Conservation (phyloP, 208 protist species). For the Phytomonas sp. region DNA sequence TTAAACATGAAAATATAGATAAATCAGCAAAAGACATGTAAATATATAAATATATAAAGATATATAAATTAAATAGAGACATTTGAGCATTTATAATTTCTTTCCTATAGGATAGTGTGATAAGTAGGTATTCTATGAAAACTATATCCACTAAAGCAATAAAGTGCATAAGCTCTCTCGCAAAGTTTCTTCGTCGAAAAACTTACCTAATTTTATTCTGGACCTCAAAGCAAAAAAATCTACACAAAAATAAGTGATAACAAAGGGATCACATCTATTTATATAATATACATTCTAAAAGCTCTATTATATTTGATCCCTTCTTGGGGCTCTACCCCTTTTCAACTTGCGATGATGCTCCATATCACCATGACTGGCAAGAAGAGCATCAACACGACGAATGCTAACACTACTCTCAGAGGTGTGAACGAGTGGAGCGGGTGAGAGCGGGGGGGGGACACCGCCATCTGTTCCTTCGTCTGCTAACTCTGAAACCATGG, state of each 20-base stretch:
- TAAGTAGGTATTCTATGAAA: too few species aligned
- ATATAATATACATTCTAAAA: not conserved
- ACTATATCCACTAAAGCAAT: too few species aligned
- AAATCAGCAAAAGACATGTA: not conserved
- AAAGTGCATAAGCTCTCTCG: too few species aligned
- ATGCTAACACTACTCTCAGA: not conserved
- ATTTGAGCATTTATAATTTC: slow-evolving; percentile 1
- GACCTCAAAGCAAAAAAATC: slow-evolving; percentile 4
- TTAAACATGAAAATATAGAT: not conserved
- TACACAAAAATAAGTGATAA: slow-evolving; percentile 1
- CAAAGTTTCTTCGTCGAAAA: too few species aligned
- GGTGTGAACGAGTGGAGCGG: not conserved
- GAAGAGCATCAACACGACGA: not conserved
- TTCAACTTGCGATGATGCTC: not conserved
- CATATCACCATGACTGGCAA: not conserved
- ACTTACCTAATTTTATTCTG: too few species aligned
- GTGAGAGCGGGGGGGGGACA: not conserved
- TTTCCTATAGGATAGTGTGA: too few species aligned
- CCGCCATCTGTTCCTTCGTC: not conserved
- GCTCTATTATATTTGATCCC: not conserved
- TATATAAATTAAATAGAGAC: slow-evolving; percentile 6
- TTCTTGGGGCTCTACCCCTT: not conserved
- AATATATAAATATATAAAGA: too few species aligned
- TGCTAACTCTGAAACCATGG: not conserved
- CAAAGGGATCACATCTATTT: not conserved